Conservation (phyloP, 345 rosid genomes). For the Hirschfeldia incana region DNA sequence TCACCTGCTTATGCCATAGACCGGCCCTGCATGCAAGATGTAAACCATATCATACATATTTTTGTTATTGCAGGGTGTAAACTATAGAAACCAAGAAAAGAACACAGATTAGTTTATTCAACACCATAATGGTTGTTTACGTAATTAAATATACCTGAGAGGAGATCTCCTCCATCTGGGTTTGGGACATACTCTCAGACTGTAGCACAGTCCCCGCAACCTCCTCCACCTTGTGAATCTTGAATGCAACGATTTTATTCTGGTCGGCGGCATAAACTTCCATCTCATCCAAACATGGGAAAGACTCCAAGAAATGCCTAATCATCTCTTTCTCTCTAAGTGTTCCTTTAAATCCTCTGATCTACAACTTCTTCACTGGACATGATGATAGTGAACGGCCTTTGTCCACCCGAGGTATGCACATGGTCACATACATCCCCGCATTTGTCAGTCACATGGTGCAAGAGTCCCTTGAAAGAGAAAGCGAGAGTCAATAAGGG, state of each 20-base stretch:
- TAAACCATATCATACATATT: not conserved
- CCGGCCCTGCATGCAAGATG: not conserved
- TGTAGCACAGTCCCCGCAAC: not conserved
- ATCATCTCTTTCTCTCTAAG: not conserved
- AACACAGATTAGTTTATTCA: not conserved
- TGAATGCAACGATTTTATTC: no score
- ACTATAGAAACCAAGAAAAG: not conserved
- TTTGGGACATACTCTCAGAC: not conserved
- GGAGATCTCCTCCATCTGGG: not conserved
- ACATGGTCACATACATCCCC: no score
- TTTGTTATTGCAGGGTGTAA: not conserved
- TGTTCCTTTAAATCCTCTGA: not conserved
- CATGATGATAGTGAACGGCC: not conserved
- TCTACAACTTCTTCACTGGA: not conserved
- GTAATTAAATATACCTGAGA: not conserved
- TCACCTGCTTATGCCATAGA: no score
- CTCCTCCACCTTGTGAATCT: no score
- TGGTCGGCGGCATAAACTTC: not conserved
- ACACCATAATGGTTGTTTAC: not conserved
- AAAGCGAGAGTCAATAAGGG: not conserved
- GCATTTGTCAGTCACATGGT: not conserved
- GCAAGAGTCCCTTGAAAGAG: not conserved
- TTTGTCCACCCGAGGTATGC: no score
- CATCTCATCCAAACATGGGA: constrained; percentile 8
- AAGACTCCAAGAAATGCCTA: constrained; percentile 12